Evolutionary conservation across 768 basidiomycete species (phyloP).

Genomic region (Dentipellis sp.): DNA sequence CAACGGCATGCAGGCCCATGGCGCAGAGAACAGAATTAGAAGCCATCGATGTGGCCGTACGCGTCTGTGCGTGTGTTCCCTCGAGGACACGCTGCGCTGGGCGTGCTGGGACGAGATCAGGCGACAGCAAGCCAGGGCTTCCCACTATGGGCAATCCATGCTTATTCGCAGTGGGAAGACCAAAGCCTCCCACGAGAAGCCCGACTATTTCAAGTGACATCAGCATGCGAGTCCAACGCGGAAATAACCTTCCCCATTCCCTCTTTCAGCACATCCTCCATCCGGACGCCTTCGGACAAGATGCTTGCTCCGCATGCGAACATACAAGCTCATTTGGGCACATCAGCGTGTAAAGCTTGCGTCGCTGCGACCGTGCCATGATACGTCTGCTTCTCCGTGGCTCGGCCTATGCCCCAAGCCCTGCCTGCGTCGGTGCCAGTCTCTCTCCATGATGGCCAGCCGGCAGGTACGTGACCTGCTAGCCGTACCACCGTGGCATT

Average conservation of each 20-base stretch:
- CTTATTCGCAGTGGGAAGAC: neutral
- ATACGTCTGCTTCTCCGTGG: neutral
- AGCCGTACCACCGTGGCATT: too few relatives aligned
- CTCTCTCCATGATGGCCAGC: too few relatives aligned
- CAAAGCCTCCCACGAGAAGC: conserved; percentile 1
- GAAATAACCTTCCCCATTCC: neutral
- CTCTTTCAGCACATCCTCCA: neutral
- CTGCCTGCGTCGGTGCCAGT: too few relatives aligned
- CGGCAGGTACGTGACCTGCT: too few relatives aligned
- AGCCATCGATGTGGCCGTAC: too few relatives aligned
- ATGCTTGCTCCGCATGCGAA: neutral
- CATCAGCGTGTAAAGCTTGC: neutral
- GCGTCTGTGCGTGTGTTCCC: too few relatives aligned
- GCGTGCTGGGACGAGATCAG: too few relatives aligned
- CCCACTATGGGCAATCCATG: neutral
- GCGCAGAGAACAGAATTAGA: too few relatives aligned
- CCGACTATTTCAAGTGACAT: neutral
- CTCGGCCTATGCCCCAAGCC: too few relatives aligned
- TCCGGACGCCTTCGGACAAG: neutral
- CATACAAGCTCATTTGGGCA: neutral
- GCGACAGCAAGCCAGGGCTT: neutral
- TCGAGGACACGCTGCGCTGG: too few relatives aligned
- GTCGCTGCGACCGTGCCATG: neutral
- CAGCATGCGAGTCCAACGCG: neutral
- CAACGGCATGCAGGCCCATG: too few relatives aligned